Base-by-base conservation (phyloP, 768 basidiomycete species). In the Tulasnella sp. region DNA sequence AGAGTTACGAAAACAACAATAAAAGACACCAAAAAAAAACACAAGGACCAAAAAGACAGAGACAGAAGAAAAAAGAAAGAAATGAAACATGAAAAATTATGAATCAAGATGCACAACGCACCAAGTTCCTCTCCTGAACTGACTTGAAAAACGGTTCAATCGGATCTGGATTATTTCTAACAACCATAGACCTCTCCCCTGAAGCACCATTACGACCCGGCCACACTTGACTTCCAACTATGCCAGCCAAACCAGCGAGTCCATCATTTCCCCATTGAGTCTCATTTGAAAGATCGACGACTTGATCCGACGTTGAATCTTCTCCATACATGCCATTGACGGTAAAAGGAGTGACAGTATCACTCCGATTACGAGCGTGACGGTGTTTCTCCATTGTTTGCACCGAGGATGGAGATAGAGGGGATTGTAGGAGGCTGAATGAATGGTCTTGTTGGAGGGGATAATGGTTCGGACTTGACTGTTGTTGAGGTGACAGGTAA, bases 101-200 rank as follows among this genome's bases (percentile, higher is more conserved):
- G 24, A 42, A 27, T 44, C 41, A 43, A 20, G 49, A 43, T 8
- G 24, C 20, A 27, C 34, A 42, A 48, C 57, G 37, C 50, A 58
- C 57, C 57, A 58, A 32, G 54, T 58, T 54, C 41, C 57, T 41
- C 35, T 58, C 57, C 37, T 53, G 46, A 7, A 58, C 47, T 13
- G 57, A 55, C 28, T 52, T 51, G 55, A 58, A 58, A 29, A 53
- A 58, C 16, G 57, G 57, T 42, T 58, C 57, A 35, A 58, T 33
- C 35, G 55, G 55, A 47, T 58, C 57, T 20, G 55, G 57, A 37
- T 32, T 37, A 24, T 35, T 40, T 34, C 53, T 53, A 45, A 45
- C 48, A 24, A 27, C 48, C 22, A 35, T 49, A 40, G 34, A 42
- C 34, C 12, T 35, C 34, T 12, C 34, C 34, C 19, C 34, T 12